phyloP scores from a whole-genome alignment of 2,329 filamentous ascomycete genomes.

The Madurella fahalii region DNA sequence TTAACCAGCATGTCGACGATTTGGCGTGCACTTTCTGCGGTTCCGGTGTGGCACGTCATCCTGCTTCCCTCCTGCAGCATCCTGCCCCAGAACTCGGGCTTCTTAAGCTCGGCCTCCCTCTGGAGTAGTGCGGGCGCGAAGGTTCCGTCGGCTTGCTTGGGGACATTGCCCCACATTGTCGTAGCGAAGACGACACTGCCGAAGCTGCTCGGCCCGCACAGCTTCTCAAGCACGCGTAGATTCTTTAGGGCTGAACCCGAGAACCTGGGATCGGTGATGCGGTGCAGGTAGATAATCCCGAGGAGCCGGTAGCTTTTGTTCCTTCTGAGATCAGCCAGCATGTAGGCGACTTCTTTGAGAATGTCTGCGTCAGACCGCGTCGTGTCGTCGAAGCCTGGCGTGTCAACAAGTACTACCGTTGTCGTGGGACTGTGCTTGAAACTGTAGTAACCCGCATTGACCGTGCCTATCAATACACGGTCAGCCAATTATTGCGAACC shows the following conservation, averaged over 20 bases:
- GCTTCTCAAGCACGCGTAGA: conserved; percentile 1
- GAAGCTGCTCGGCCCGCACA: not conserved
- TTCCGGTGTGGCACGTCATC: not conserved
- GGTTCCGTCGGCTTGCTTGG: not conserved
- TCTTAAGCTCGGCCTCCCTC: not conserved
- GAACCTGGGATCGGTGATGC: conserved; percentile 3
- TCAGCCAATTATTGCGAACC: not conserved
- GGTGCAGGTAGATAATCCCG: conserved; percentile 1
- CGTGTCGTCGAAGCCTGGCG: conserved; percentile 1
- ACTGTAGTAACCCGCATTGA: not conserved
- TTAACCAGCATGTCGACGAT: not conserved
- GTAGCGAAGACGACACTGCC: not conserved
- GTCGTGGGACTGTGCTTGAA: not conserved
- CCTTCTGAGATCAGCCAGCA: not conserved
- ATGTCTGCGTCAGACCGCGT: not conserved
- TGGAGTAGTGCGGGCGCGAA: too few species aligned
- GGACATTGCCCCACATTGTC: not conserved
- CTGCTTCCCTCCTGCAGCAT: not conserved
- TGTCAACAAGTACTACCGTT: not conserved
- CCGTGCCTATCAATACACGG: not conserved
- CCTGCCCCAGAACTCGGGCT: not conserved
- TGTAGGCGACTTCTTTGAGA: not conserved
- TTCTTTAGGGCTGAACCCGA: conserved; percentile 1
- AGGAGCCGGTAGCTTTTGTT: not conserved
- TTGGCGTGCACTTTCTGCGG: not conserved